A percentile compares a stretch with the other conserved stretches of the same genome.
Conservation (phyloP, 176 grass and related monocot genomes). For the Triticum urartu region DNA sequence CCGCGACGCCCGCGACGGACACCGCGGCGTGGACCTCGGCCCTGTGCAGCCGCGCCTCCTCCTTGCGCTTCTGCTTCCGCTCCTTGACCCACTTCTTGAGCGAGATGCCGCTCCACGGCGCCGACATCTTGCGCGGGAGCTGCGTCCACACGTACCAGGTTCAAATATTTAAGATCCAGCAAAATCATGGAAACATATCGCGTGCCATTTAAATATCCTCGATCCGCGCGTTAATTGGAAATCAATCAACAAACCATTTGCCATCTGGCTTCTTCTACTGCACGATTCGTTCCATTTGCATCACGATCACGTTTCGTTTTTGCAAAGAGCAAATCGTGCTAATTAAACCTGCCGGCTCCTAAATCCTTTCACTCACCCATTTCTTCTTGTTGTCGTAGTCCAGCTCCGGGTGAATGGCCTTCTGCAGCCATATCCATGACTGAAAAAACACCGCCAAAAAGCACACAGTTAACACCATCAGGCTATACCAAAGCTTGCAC, state of each 20-base stretch:
- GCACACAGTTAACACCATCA: background rate
- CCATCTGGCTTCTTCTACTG: background rate
- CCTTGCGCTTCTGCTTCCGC: conserved; percentile 90
- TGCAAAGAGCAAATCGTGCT: background rate
- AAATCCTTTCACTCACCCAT: conserved; percentile 62
- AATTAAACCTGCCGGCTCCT: background rate
- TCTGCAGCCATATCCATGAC: conserved; percentile 99
- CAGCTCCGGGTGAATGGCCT: conserved; percentile 95
- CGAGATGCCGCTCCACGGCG: conserved; percentile 68
- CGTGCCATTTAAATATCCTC: background rate
- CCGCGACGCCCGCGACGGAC: conserved; percentile 81
- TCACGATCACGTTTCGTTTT: background rate
- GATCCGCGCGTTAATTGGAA: background rate
- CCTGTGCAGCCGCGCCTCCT: conserved; percentile 68
- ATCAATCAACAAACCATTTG: conserved; percentile 8
- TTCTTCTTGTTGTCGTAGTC: conserved; percentile 93
- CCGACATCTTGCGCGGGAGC: conserved; percentile 70
- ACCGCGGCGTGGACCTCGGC: conserved; percentile 90
- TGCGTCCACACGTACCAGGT: conserved; percentile 9
- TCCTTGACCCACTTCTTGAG: conserved; percentile 99
- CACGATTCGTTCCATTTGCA: conserved; percentile 16
- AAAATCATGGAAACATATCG: background rate
- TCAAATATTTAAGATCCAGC: conserved; percentile 11
- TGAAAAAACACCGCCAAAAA: conserved; percentile 21
- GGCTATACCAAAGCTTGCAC: too few species aligned